Base-by-base conservation (phyloP, 1,284 basidiomycete genomes). In the Trichosporon ovoides region DNA sequence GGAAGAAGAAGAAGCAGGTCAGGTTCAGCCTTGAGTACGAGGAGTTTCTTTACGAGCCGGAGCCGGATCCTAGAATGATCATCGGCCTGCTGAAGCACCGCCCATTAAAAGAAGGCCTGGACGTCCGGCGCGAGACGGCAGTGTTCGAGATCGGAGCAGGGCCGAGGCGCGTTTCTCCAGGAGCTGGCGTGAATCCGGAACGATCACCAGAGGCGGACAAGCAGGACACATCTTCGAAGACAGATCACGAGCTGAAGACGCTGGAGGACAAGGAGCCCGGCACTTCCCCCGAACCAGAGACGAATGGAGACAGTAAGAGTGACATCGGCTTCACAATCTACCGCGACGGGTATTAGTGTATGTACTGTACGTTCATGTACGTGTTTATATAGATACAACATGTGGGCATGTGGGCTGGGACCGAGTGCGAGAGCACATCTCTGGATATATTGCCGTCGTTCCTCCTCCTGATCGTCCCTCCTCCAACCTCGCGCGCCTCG, bases 291-390 rank as follows among this genome's bases (percentile, higher is more conserved):
- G 38, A 31, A 9, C 5, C 28, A 31, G 28, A 31, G 28, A 31
- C 4, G 28, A 31, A 31, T 5, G 22, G n/a, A 48, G 24, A 48
- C 43, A 31, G 28, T 48, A n/a, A 28, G 43, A 48, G 28, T 48
- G 24, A 31, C 43, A 48, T 48, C 43, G 43, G 43, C 22, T 48
- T 48, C 43, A 48, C 43, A 48, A 48, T 48, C 43, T 48, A 48
- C 43, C 43, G 43, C 43, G 43, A 48, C 22, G 43, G 24, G 24
- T 28, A 48, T 48, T 48, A 48, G 43, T 48, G 43, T 48, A 48
- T 48, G 43, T 48, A 48, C 43, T n/a, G n/a, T n/a, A n/a, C n/a
- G n/a, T 48, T n/a, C 40, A 16, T 28, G 22, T 48, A 48, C 43
- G 40, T n/a, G 16, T 46, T 31, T 31, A 48, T 48, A 48, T 48